A percentile compares a stretch with the other conserved stretches of the same genome.
Conservation (phyloP, 1,284 basidiomycete genomes). For the Schizophyllum commune region DNA sequence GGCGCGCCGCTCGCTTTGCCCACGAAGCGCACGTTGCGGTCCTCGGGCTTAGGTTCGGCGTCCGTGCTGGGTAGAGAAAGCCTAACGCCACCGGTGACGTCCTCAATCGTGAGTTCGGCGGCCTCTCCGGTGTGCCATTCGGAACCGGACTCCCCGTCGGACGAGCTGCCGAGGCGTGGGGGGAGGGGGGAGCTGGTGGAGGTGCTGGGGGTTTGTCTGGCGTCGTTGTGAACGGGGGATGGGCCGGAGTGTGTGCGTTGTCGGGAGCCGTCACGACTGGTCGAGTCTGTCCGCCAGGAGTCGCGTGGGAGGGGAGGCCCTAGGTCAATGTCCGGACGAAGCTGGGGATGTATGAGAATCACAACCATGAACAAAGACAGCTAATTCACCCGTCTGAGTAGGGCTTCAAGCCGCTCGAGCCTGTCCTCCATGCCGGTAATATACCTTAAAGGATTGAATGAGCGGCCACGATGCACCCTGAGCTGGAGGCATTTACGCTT, state of each 20-base stretch:
- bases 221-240: slow-evolving; percentile 11
- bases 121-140: slow-evolving; percentile 30
- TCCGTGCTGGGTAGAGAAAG: slow-evolving; percentile 24
- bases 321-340: slow-evolving; percentile 65
- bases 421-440: slow-evolving; percentile 72
- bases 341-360: slow-evolving; percentile 30
- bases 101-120: slow-evolving; percentile 30
- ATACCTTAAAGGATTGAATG: slow-evolving; percentile 41
- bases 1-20: slow-evolving; percentile 54
- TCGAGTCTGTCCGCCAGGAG: slow-evolving; percentile 54
- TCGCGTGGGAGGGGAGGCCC: slow-evolving; percentile 64
- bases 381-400: slow-evolving; percentile 50
- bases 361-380: neutral
- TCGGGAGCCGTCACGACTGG: neutral
- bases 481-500: slow-evolving; percentile 47
- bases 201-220: too few species aligned
- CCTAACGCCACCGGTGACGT: slow-evolving; percentile 21
- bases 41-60: slow-evolving; percentile 23
- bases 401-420: slow-evolving; percentile 61
- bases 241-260: slow-evolving; percentile 5
- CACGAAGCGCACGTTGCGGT: slow-evolving; percentile 37
- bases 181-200: too few species aligned
- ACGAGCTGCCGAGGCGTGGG: too few species aligned
- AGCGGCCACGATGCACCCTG: neutral
- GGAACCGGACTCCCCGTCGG: slow-evolving; percentile 27